Base-by-base conservation (phyloP, 176 grass and related monocot species). In the Avena insularis region DNA sequence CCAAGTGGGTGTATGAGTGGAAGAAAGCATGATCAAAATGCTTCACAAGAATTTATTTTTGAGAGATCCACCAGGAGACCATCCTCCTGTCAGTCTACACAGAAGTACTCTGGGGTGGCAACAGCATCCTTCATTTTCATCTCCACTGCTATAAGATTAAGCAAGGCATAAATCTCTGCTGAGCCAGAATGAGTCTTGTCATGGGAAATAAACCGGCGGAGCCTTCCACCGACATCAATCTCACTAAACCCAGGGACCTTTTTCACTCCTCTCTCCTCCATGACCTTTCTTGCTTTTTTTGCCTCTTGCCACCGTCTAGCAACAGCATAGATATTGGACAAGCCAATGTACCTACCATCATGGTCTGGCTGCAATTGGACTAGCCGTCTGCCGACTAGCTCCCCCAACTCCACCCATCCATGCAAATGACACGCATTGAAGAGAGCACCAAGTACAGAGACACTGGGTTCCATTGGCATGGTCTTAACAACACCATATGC, bases 271-370 rank as follows among this genome's bases (percentile, higher is more conserved):
- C 87, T 89, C 56, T 85, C 87, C 78, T 89, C 89, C 91, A 93
- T 95, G 12, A 64, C 82, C 56, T 90, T 92, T 79, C 93, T 89
- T 11, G 86, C 83, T 72, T 67, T 76, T 82, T 88, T 91, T 11
- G 87, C 94, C 61, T 95, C 94, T n/a, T 91, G 82, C 94, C 91
- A 93, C 81, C 78, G 25, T 69, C 67, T 81, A 53, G 91, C 88
- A 79, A 92, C 77, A 27, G 91, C 86, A 10, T 95, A 92, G 13
- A 95, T 92, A 87, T 95, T 95, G 14, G 91, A 89, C 66, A 95
- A 69, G 16, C 91, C 93, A 78, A 95, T 89, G 50, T 93, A 93
- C 84, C 93, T 87, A 25, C 91, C 93, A 83, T 91, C 93, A 80
- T 93, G 91, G 19, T 87, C 73, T 4, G 91, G 93, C 65, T 93